phyloP scores from a whole-genome alignment of 257 asterid species.

The Thymus mandschuricus region DNA sequence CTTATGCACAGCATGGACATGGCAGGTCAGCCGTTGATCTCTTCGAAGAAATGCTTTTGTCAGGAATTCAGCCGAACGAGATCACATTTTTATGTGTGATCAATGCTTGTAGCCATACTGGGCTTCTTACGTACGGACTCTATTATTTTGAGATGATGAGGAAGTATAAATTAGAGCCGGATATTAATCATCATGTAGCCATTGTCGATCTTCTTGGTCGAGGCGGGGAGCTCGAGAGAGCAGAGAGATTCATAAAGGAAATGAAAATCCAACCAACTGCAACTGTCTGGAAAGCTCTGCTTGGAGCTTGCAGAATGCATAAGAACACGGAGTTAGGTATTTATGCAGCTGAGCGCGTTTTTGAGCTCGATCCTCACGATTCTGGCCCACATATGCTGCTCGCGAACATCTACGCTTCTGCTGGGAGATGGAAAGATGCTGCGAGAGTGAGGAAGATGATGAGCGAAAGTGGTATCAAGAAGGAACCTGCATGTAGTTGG shows the following conservation, averaged over 20 bases:
- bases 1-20: conserved; percentile 83
- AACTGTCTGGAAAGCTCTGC: conserved; percentile 77
- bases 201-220: conserved; percentile 75
- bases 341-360: conserved; percentile 76
- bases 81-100: conserved; percentile 75
- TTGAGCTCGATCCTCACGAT: conserved; percentile 79
- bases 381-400: conserved; percentile 84
- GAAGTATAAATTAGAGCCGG: conserved; percentile 51
- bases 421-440: conserved; percentile 68
- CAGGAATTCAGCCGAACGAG: conserved; percentile 63
- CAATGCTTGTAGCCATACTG: conserved; percentile 84
- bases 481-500: conserved; percentile 95
- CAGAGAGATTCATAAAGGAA: conserved; percentile 58
- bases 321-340: conserved; percentile 68
- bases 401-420: conserved; percentile 73
- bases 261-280: conserved; percentile 70
- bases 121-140: conserved; percentile 70
- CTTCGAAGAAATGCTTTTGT: conserved; percentile 61
- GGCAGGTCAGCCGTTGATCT: conserved; percentile 63
- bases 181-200: conserved; percentile 66
- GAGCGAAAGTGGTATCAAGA: conserved; percentile 77
- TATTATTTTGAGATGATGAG: conserved; percentile 70
- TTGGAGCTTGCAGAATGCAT: conserved; percentile 89
- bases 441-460: conserved; percentile 78
- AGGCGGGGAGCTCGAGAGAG: conserved; percentile 67